A percentile compares a stretch with the other conserved stretches of the same genome.
phyloP scores from a whole-genome alignment of 139 green algal species.

The Chlamydomonas eustigma region DNA sequence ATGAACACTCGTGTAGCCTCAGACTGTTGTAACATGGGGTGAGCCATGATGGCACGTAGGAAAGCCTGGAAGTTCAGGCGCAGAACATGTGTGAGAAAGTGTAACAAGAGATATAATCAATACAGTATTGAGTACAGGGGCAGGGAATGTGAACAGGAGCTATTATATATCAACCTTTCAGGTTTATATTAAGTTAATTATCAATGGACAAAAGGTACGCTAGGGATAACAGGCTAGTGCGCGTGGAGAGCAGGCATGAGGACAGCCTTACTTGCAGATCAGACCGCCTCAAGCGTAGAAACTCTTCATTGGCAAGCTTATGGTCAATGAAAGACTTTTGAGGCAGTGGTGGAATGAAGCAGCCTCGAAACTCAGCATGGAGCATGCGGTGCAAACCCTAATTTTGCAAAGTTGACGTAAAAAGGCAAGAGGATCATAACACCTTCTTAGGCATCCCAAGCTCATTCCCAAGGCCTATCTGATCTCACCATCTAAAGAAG shows the following conservation, averaged over 20 bases:
- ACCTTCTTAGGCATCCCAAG: too few species aligned
- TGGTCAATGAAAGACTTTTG: slow-evolving; percentile 83
- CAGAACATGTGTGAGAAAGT: background rate
- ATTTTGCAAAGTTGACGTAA: too few species aligned
- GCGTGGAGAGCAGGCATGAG: too few species aligned
- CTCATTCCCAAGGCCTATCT: too few species aligned
- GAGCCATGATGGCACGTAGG: slow-evolving; percentile 35
- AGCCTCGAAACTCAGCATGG: slow-evolving; percentile 66
- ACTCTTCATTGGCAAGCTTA: slow-evolving; percentile 37
- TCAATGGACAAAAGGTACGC: background rate
- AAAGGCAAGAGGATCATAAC: too few species aligned
- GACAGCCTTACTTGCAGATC: slow-evolving; percentile 42
- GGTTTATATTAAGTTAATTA: background rate
- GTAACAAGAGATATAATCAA: background rate
- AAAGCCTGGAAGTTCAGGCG: slow-evolving; percentile 32
- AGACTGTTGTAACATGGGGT: slow-evolving; percentile 38
- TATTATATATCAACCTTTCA: background rate
- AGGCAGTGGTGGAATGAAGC: slow-evolving; percentile 86
- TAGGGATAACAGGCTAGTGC: too few species aligned
- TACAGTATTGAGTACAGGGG: background rate
- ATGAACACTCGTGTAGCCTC: slow-evolving; percentile 51
- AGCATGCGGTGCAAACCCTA: slow-evolving; percentile 70
- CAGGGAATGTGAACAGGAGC: background rate
- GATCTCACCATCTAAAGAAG: too few species aligned
- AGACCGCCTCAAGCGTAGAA: slow-evolving; percentile 41